These are phyloP conservation scores for Sporothrix variecibatus DNA, from an alignment of 2,329 filamentous ascomycete species.

Conservation along the genomic window DNA sequence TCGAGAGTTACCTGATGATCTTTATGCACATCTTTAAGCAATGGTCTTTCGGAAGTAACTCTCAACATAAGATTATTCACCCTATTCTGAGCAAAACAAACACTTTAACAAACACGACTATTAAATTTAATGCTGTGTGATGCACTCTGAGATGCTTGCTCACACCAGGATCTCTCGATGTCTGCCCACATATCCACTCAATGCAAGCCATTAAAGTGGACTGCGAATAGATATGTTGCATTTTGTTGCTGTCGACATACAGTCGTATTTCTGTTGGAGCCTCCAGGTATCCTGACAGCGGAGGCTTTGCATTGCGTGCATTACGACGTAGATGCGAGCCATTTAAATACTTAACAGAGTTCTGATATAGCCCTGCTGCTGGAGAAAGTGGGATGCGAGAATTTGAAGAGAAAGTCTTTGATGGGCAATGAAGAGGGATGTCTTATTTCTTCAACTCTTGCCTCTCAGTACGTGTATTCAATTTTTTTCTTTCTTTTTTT, in stretches of 20 bases:
- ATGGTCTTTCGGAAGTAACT: too few relatives aligned
- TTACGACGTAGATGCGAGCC: neutral
- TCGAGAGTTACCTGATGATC: neutral
- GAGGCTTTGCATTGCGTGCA: neutral
- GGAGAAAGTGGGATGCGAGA: neutral
- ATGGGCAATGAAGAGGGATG: neutral
- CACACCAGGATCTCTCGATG: neutral
- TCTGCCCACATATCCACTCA: neutral
- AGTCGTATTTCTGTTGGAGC: neutral
- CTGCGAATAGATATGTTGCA: neutral
- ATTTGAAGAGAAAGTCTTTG: neutral
- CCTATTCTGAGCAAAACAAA: too few relatives aligned
- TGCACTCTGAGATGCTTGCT: neutral
- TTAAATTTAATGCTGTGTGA: neutral
- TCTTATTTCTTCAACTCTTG: neutral
- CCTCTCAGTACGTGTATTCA: neutral
- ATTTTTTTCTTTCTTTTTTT: neutral
- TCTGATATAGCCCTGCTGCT: neutral
- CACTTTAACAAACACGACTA: too few relatives aligned
- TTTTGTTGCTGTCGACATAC: neutral
- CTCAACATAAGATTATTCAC: too few relatives aligned
- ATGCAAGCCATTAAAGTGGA: conserved; percentile 2
- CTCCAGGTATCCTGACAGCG: neutral
- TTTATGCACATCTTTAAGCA: neutral
- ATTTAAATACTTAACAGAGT: neutral